Evolutionary conservation across 768 basidiomycete species (phyloP).

Genomic region (Tulasnella calospora): DNA sequence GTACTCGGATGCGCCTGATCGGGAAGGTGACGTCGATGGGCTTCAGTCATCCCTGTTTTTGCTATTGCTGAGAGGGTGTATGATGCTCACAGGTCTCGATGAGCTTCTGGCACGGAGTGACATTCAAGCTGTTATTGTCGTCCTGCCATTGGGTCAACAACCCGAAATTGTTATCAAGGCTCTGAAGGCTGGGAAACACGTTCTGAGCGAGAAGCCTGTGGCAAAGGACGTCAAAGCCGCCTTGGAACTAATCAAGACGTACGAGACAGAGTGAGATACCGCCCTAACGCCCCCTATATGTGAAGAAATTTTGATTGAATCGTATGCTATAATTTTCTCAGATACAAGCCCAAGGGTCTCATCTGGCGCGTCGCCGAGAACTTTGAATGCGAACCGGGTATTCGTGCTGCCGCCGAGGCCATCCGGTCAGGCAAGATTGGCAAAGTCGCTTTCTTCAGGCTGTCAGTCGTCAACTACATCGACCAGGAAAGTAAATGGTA

Average conservation of each 20-base stretch:
- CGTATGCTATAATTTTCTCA: neutral
- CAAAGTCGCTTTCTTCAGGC: slow-evolving; percentile 61
- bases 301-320: slow-evolving; percentile 34
- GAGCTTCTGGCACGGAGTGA: slow-evolving; percentile 63
- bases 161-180: slow-evolving; percentile 58
- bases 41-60: neutral
- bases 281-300: neutral
- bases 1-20: slow-evolving; percentile 51
- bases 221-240: slow-evolving; percentile 64
- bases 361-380: slow-evolving; percentile 83
- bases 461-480: slow-evolving; percentile 49
- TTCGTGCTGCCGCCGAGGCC: slow-evolving; percentile 29
- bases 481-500: slow-evolving; percentile 67
- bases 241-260: slow-evolving; percentile 57
- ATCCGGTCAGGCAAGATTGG: slow-evolving; percentile 56
- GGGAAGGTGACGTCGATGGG: neutral
- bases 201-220: slow-evolving; percentile 84
- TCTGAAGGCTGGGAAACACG: slow-evolving; percentile 62
- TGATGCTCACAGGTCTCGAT: slow-evolving; percentile 44
- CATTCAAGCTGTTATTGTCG: slow-evolving; percentile 67
- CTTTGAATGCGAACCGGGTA: slow-evolving; percentile 63
- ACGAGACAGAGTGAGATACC: slow-evolving; percentile 49
- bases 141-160: slow-evolving; percentile 71
- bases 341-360: slow-evolving; percentile 42
- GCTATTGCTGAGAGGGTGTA: neutral